Conservation (phyloP, 2,329 filamentous ascomycete genomes). For the Cryphonectria nitschkei region DNA sequence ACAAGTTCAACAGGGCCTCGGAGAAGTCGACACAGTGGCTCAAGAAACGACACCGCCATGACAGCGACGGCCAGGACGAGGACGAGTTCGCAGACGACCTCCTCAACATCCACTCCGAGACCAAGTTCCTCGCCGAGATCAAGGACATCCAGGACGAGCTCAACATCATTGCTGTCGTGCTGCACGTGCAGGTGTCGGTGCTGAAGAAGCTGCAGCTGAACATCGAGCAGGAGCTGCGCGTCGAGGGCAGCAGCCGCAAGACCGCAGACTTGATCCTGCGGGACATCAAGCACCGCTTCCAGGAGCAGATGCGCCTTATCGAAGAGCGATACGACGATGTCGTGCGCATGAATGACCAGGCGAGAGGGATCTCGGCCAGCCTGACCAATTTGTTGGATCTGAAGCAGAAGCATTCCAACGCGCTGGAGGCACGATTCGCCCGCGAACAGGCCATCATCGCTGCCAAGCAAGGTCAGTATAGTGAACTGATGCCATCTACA, state of each 20-base stretch:
- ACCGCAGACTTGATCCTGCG: conserved; percentile 26
- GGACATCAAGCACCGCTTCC: conserved; percentile 53
- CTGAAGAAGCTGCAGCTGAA: conserved; percentile 50
- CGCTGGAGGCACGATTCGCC: conserved; percentile 65
- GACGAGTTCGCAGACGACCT: conserved; percentile 56
- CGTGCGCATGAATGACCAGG: conserved; percentile 64
- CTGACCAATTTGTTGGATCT: conserved; percentile 67
- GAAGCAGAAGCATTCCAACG: conserved; percentile 72
- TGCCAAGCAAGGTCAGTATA: conserved; percentile 45
- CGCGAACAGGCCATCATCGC: conserved; percentile 65
- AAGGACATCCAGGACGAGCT: conserved; percentile 72
- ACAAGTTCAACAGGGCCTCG: conserved; percentile 62
- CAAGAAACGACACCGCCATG: conserved; percentile 46
- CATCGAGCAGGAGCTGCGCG: conserved; percentile 41
- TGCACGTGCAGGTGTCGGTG: conserved; percentile 53
- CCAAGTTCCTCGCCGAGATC: conserved; percentile 62
- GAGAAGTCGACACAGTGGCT: conserved; percentile 59
- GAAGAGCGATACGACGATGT: conserved; percentile 62
- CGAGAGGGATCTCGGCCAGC: conserved; percentile 60
- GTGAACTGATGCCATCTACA: not conserved
- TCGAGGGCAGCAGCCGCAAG: conserved; percentile 31
- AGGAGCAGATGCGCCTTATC: conserved; percentile 60
- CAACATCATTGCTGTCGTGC: conserved; percentile 60
- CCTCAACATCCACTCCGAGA: conserved; percentile 64
- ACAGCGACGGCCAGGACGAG: conserved; percentile 19